A percentile compares a stretch with the other conserved stretches of the same genome.
These are phyloP conservation scores for Solanum ossicruentum DNA, from an alignment of 257 asterid species.

Conservation along the genomic window DNA sequence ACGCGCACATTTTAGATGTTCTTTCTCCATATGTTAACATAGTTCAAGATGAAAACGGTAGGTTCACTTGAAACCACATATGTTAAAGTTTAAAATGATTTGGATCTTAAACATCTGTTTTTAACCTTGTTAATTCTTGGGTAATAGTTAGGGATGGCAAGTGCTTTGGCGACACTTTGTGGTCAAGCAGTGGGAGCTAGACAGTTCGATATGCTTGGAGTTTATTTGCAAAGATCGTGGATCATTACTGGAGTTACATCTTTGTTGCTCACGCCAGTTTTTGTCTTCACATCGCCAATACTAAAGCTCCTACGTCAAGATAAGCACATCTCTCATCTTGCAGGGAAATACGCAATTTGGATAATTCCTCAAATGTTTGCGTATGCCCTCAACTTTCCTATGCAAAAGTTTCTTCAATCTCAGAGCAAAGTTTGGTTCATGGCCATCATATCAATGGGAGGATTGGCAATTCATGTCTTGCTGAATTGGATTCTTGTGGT, in stretches of 20 bases:
- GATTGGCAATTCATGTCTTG: constrained; percentile 21
- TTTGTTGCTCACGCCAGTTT: constrained; percentile 20
- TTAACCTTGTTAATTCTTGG: background rate
- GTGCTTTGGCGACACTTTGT: constrained; percentile 60
- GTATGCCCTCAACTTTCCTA: constrained; percentile 46
- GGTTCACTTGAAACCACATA: background rate
- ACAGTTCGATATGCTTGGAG: constrained; percentile 45
- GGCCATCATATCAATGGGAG: constrained; percentile 34
- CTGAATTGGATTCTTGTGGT: constrained; percentile 46
- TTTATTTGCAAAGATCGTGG: constrained; percentile 58
- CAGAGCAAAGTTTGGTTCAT: constrained; percentile 52
- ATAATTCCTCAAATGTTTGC: constrained; percentile 64
- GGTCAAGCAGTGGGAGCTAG: constrained; percentile 64
- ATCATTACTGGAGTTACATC: constrained; percentile 30
- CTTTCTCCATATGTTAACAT: background rate
- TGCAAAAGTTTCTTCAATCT: constrained; percentile 50
- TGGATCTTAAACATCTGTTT: background rate
- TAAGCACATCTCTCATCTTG: constrained; percentile 32
- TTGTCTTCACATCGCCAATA: constrained; percentile 28
- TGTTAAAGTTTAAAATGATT: background rate
- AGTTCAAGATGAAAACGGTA: no score
- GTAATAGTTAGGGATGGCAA: constrained; percentile 54
- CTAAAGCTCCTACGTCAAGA: constrained; percentile 31
- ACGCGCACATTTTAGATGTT: background rate
- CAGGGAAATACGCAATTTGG: constrained; percentile 45